These are phyloP conservation scores for Dactylellina leptospora DNA, from an alignment of 2,329 filamentous ascomycete genomes.

Conservation along the genomic window DNA sequence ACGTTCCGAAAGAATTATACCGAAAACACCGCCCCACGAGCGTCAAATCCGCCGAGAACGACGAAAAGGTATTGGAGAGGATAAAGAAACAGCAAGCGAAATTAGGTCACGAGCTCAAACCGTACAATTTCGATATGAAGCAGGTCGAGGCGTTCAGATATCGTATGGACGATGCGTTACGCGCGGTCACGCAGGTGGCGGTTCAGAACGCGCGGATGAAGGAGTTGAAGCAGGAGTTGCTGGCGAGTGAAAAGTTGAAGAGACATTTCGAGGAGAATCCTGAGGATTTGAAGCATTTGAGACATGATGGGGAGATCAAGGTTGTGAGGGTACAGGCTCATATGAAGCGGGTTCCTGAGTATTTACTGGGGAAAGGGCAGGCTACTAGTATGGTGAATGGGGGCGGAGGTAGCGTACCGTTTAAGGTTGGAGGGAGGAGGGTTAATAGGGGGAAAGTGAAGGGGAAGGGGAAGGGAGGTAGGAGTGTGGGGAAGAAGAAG, in stretches of 20 bases:
- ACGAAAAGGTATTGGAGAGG: constrained; percentile 82
- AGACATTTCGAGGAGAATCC: constrained; percentile 98
- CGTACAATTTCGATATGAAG: constrained; percentile 93
- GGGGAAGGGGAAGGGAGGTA: constrained; percentile 60
- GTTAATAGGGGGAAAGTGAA: constrained; percentile 63
- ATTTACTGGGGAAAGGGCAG: constrained; percentile 81
- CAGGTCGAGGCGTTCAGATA: constrained; percentile 95
- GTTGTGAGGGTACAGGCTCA: constrained; percentile 86
- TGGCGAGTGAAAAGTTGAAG: constrained; percentile 93
- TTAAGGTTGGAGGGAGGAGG: constrained; percentile 63
- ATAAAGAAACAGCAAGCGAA: constrained; percentile 82
- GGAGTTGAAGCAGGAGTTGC: constrained; percentile 85
- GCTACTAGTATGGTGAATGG: constrained; percentile 73
- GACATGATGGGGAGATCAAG: constrained; percentile 88
- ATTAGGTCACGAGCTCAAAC: constrained; percentile 80
- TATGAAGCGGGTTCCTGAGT: constrained; percentile 92
- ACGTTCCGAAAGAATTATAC: constrained; percentile 81
- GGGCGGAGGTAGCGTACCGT: constrained; percentile 73
- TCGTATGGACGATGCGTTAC: constrained; percentile 88
- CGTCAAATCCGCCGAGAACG: constrained; percentile 77
- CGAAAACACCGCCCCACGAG: constrained; percentile 89
- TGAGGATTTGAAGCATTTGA: constrained; percentile 81
- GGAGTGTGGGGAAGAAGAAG: constrained; percentile 65
- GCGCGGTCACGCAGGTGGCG: constrained; percentile 86
- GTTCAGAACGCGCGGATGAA: constrained; percentile 88